Evolutionary conservation across 2,329 filamentous ascomycete species (phyloP).

Genomic region (Exophiala oligosperma): DNA sequence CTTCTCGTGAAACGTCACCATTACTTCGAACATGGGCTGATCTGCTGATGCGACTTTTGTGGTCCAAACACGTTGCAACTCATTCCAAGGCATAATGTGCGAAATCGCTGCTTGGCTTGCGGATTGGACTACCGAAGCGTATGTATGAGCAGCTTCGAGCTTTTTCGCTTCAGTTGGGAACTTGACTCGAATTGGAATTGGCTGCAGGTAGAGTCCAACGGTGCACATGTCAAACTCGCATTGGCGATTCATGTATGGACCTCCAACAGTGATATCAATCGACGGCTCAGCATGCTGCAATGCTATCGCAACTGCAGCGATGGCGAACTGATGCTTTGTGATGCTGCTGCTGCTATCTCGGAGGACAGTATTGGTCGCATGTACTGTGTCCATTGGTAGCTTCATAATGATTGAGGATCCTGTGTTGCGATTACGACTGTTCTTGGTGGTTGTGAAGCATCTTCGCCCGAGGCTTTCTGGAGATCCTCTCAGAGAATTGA

Average conservation of each 20-base stretch:
- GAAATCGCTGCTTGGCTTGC: slow-evolving; percentile 31
- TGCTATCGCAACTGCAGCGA: slow-evolving; percentile 28
- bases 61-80: slow-evolving; percentile 28
- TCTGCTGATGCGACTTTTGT: background rate
- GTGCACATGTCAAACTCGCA: slow-evolving; percentile 26
- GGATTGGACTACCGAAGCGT: slow-evolving; percentile 23
- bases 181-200: slow-evolving; percentile 32
- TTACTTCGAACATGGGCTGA: slow-evolving; percentile 15
- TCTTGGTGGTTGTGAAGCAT: background rate
- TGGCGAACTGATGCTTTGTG: slow-evolving; percentile 30
- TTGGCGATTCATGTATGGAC: slow-evolving; percentile 33
- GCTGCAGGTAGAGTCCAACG: slow-evolving; percentile 35
- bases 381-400: background rate
- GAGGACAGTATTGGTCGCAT: background rate
- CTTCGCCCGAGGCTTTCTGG: background rate
- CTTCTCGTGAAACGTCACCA: slow-evolving; percentile 32
- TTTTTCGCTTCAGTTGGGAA: background rate
- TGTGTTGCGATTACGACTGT: too few species aligned
- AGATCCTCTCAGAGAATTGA: too few species aligned
- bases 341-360: background rate
- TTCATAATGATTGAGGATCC: too few species aligned
- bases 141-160: background rate
- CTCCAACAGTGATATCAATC: slow-evolving; percentile 32
- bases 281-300: slow-evolving; percentile 10
- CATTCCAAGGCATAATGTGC: slow-evolving; percentile 34